phyloP scores from a whole-genome alignment of 345 rosid genomes.

The Sisymbrium irio region DNA sequence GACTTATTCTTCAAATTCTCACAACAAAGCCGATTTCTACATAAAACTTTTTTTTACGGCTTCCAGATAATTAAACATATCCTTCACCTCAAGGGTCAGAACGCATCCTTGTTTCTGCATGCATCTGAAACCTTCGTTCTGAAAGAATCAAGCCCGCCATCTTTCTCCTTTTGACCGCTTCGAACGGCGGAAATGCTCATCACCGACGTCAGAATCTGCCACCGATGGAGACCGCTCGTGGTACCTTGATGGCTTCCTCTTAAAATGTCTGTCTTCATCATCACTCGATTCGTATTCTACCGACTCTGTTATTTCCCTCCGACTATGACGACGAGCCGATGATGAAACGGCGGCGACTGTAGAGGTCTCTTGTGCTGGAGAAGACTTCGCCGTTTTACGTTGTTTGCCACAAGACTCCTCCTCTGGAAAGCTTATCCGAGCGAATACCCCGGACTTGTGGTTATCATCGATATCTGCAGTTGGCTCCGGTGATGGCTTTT shows the following conservation, averaged over 20 bases:
- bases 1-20: no score
- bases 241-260: slow-evolving; percentile 85
- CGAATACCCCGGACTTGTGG: slow-evolving; percentile 64
- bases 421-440: slow-evolving; percentile 77
- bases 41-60: no score
- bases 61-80: no score
- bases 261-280: slow-evolving; percentile 81
- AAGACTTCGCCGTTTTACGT: slow-evolving; percentile 54
- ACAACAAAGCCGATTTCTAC: no score
- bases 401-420: slow-evolving; percentile 49
- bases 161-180: slow-evolving; percentile 30
- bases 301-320: slow-evolving; percentile 20
- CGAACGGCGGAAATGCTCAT: slow-evolving; percentile 22
- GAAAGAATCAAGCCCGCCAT: not conserved
- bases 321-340: slow-evolving; percentile 26
- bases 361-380: slow-evolving; percentile 35
- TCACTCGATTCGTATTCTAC: slow-evolving; percentile 72
- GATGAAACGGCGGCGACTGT: not conserved
- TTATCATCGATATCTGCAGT: slow-evolving; percentile 31
- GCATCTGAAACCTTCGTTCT: no score
- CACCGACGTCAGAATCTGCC: slow-evolving; percentile 8
- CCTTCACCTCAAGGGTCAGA: no score
- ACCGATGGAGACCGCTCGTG: slow-evolving; percentile 53
- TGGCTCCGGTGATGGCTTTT: slow-evolving; percentile 26
- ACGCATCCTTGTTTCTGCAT: no score